Percentiles rank a stretch among this genome's conserved stretches.
Conservation (phyloP, 768 basidiomycete species). For the Tulasnella sp. region DNA sequence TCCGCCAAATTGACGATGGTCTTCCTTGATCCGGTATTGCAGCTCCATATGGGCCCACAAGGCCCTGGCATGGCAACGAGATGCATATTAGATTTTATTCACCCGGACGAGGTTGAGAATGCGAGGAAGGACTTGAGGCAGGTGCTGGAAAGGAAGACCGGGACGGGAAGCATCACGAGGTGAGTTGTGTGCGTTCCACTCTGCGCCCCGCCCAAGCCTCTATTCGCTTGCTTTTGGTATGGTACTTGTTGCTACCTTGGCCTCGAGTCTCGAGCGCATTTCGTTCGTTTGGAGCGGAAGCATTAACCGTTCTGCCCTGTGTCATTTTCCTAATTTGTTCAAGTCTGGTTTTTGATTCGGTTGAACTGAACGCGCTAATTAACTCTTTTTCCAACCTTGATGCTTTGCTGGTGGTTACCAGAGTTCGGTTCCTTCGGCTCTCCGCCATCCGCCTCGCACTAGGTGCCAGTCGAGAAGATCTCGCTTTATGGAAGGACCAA, state of each 20-base stretch:
- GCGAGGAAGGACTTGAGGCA: conserved; percentile 70
- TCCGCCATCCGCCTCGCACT: conserved; percentile 67
- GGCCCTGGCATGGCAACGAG: conserved; percentile 65
- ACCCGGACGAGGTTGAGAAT: conserved; percentile 76
- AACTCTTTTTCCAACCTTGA: conserved; percentile 4
- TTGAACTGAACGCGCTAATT: background rate
- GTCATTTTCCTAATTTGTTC: background rate
- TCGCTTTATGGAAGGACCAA: conserved; percentile 55
- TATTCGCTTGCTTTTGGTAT: background rate
- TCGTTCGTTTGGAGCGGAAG: background rate
- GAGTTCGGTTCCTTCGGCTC: conserved; percentile 75
- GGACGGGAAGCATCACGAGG: conserved; percentile 84
- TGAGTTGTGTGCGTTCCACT: conserved; percentile 35
- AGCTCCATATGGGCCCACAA: conserved; percentile 66
- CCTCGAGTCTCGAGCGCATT: background rate
- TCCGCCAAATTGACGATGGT: conserved; percentile 72
- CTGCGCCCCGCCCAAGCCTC: conserved; percentile 23
- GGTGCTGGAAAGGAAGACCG: conserved; percentile 67
- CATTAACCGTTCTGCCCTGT: background rate
- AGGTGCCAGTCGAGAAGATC: conserved; percentile 52
- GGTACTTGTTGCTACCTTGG: background rate
- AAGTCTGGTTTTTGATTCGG: background rate
- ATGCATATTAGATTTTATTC: conserved; percentile 71
- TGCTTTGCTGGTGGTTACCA: conserved; percentile 36
- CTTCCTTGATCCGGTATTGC: conserved; percentile 78